Conservation (phyloP, 228 moss, liverwort and hornwort genomes). For the Sphagnum fallax region DNA sequence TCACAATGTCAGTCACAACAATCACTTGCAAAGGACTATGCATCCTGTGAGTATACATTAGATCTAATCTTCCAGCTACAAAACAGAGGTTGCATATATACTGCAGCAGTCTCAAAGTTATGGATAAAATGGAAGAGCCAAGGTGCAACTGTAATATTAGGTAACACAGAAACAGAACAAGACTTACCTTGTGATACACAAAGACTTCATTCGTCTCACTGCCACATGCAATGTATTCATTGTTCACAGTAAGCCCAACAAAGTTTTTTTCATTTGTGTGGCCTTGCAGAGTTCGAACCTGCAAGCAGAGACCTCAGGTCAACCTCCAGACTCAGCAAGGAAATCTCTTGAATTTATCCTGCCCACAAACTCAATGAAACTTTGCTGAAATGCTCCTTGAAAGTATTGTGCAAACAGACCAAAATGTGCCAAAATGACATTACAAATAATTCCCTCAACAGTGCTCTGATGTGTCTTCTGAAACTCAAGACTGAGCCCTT, state of each 20-base stretch:
- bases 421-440: too few species aligned
- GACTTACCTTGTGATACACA: conserved; percentile 83
- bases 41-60: too few species aligned
- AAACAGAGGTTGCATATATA: too few species aligned
- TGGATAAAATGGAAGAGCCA: not conserved
- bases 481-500: too few species aligned
- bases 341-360: too few species aligned
- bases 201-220: conserved; percentile 95
- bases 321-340: too few species aligned
- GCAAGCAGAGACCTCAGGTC: conserved; percentile 8
- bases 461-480: too few species aligned
- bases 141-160: not conserved
- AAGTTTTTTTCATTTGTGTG: conserved; percentile 97
- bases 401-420: too few species aligned
- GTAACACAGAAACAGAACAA: not conserved
- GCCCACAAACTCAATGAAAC: too few species aligned
- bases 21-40: not conserved
- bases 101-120: too few species aligned
- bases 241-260: conserved; percentile 84
- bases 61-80: not conserved
- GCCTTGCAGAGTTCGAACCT: conserved; percentile 83
- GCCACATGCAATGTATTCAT: conserved; percentile 92
- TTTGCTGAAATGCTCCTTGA: too few species aligned
- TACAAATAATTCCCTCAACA: too few species aligned
- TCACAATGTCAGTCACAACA: not conserved